Evolutionary conservation across 345 rosid species (phyloP).

Genomic region (Eucalyptus regnans): DNA sequence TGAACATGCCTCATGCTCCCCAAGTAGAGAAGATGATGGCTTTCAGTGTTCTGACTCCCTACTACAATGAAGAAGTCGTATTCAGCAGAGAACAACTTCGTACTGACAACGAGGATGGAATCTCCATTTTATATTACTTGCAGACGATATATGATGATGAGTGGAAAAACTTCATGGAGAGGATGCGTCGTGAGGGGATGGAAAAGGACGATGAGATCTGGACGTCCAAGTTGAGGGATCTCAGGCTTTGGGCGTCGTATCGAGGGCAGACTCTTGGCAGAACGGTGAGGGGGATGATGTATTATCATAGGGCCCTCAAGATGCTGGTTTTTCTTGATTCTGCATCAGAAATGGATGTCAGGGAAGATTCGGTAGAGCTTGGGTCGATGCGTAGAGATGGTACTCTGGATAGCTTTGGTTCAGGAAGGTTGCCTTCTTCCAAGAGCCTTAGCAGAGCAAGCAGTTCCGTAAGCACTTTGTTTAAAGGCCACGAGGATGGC

Average conservation of each 20-base stretch:
- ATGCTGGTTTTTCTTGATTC: constrained; percentile 96
- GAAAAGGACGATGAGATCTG: constrained; percentile 54
- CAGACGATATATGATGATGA: constrained; percentile 92
- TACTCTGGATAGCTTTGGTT: constrained; percentile 15
- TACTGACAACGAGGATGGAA: constrained; percentile 91
- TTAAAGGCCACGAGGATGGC: constrained; percentile 81
- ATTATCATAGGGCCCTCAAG: constrained; percentile 88
- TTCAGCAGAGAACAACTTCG: constrained; percentile 87
- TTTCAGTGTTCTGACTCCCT: constrained; percentile 90
- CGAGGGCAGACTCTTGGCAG: constrained; percentile 96
- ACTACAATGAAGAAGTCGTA: constrained; percentile 81
- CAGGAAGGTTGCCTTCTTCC: constrained; percentile 35
- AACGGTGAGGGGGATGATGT: constrained; percentile 99
- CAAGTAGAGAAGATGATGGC: constrained; percentile 99
- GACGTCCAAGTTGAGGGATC: constrained; percentile 71
- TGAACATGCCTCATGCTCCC: constrained; percentile 99
- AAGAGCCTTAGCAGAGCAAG: constrained; percentile 50
- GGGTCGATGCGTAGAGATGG: constrained; percentile 54
- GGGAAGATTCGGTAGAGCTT: constrained; percentile 68
- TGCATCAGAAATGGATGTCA: constrained; percentile 91
- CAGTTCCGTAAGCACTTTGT: constrained; percentile 47
- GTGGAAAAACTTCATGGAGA: constrained; percentile 88
- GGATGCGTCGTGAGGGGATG: constrained; percentile 88
- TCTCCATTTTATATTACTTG: constrained; percentile 77
- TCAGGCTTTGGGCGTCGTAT: constrained; percentile 97